Conservation (phyloP, 164 flowering plant genomes). For the Aristolochia fimbriata region DNA sequence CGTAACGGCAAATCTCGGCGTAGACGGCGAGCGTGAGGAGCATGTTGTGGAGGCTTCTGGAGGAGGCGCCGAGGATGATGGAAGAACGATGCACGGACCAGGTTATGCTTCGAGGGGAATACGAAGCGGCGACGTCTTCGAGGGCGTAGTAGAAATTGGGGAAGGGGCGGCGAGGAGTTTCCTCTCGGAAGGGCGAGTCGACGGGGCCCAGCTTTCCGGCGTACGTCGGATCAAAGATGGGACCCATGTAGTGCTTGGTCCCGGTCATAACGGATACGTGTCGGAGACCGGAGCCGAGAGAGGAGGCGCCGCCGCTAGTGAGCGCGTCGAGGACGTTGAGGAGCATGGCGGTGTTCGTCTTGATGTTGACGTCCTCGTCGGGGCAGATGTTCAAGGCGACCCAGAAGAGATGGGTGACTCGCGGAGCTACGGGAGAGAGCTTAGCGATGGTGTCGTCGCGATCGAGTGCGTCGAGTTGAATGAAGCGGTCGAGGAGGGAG, state of each 20-base stretch:
- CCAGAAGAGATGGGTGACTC: constrained; percentile 25
- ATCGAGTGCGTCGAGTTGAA: constrained; percentile 18
- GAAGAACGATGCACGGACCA: constrained; percentile 32
- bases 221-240: constrained; percentile 11
- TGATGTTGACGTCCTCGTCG: neutral
- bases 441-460: constrained; percentile 10
- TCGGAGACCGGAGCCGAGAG: no score
- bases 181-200: constrained; percentile 20
- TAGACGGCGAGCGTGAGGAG: constrained; percentile 17
- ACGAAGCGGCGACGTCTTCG: constrained; percentile 19
- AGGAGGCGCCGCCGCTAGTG: no score
- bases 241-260: constrained; percentile 38
- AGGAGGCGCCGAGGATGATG: constrained; percentile 21
- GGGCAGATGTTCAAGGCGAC: neutral
- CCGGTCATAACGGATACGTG: constrained; percentile 36
- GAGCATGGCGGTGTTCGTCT: constrained; percentile 3
- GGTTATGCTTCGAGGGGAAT: constrained; percentile 8
- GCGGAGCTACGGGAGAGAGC: constrained; percentile 14
- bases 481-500: constrained; percentile 14
- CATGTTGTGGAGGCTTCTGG: constrained; percentile 10
- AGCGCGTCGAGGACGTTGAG: no score
- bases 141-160: constrained; percentile 25
- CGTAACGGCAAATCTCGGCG: constrained; percentile 16
- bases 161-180: constrained; percentile 14
- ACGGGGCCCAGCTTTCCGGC: constrained; percentile 2